phyloP scores from a whole-genome alignment of 352 stramenopile species.

The Globisporangium perplexum region DNA sequence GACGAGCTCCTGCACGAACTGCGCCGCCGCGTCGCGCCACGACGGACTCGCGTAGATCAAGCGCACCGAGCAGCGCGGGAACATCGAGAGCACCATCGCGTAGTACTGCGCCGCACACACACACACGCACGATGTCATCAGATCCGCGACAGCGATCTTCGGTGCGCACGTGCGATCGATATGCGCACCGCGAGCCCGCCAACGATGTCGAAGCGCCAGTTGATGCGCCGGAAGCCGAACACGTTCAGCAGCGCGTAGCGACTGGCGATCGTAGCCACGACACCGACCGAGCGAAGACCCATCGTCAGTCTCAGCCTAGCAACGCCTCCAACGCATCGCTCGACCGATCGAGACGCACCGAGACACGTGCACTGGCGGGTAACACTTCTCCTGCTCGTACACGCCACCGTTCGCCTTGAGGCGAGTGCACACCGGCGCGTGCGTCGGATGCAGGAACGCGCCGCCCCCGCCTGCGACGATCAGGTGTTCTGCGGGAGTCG shows the following conservation, averaged over 20 bases:
- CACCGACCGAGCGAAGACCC: background rate
- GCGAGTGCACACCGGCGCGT: slow-evolving; percentile 50
- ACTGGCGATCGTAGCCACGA: slow-evolving; percentile 18
- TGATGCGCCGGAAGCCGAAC: slow-evolving; percentile 88
- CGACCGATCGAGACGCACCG: slow-evolving; percentile 23
- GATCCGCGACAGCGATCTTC: background rate
- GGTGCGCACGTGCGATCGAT: background rate
- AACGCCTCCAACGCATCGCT: background rate
- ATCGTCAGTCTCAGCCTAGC: background rate
- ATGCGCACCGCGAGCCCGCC: slow-evolving; percentile 73
- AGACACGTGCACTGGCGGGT: slow-evolving; percentile 74
- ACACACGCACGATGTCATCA: too few species aligned
- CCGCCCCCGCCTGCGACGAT: slow-evolving; percentile 90
- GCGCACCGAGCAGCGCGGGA: slow-evolving; percentile 84
- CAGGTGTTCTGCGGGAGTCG: slow-evolving; percentile 39
- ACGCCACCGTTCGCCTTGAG: slow-evolving; percentile 55
- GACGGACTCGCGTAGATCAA: slow-evolving; percentile 58
- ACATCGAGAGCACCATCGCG: slow-evolving; percentile 88
- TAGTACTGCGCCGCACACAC: slow-evolving; percentile 59
- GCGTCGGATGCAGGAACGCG: slow-evolving; percentile 87
- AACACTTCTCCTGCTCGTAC: slow-evolving; percentile 81
- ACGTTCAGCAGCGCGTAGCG: slow-evolving; percentile 82
- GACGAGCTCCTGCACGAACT: slow-evolving; percentile 52
- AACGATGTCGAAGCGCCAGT: slow-evolving; percentile 92
- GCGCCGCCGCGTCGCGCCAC: slow-evolving; percentile 29